A percentile compares a stretch with the other conserved stretches of the same genome.
Evolutionary conservation across 805 yeast species (phyloP).

Genomic region (Ogataea nakhonphanomensis): DNA sequence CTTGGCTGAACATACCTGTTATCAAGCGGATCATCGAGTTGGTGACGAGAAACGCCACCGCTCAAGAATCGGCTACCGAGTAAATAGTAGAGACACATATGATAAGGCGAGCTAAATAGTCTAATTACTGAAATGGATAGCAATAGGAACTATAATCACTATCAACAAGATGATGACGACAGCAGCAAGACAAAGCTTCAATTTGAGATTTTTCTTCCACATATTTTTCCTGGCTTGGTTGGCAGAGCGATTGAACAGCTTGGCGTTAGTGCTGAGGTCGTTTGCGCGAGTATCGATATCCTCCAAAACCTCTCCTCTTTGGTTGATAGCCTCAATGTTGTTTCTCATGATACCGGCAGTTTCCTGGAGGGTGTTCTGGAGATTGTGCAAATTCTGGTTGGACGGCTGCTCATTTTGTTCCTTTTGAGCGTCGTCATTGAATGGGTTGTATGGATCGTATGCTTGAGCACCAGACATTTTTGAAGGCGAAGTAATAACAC

Average conservation of each 20-base stretch:
- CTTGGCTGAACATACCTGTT: constrained; percentile 85
- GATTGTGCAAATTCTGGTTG: constrained; percentile 26
- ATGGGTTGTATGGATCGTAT: constrained; percentile 35
- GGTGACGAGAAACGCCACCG: constrained; percentile 78
- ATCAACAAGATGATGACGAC: constrained; percentile 75
- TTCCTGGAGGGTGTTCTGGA: constrained; percentile 44
- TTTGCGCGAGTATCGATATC: constrained; percentile 91
- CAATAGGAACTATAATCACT: constrained; percentile 89
- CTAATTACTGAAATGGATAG: constrained; percentile 65
- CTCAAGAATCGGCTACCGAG: constrained; percentile 44
- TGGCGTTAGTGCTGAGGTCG: constrained; percentile 86
- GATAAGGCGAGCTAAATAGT: constrained; percentile 3
- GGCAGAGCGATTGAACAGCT: constrained; percentile 94
- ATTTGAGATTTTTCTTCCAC: constrained; percentile 99
- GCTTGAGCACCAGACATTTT: constrained; percentile 33
- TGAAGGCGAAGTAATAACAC: constrained; percentile 2
- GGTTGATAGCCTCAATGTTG: constrained; percentile 92
- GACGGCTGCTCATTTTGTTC: constrained; percentile 19
- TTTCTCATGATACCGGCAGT: constrained; percentile 98
- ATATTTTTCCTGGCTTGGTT: constrained; percentile 95
- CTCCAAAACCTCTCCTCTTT: constrained; percentile 90
- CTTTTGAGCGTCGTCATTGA: constrained; percentile 29
- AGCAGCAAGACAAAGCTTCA: constrained; percentile 86
- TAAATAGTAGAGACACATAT: constrained; percentile 4
- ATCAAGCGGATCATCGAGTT: constrained; percentile 86